Base-by-base conservation (phyloP, 805 yeast genomes). In the Kazachstania kunashirensis region DNA sequence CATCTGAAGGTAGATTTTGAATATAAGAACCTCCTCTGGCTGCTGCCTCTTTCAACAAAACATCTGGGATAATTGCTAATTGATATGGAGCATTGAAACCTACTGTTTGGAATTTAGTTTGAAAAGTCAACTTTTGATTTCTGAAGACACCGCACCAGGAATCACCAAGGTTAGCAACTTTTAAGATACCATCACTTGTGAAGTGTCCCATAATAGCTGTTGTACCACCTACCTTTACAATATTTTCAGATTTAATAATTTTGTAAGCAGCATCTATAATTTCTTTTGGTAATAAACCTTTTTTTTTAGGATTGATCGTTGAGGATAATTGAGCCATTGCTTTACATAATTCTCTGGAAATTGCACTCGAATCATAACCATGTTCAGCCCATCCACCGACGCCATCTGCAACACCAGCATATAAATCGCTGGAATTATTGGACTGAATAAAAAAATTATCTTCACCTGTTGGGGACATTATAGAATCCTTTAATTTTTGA, bases 301-400 rank as follows among this genome's bases (percentile, higher is more conserved):
- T 31, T 18, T 37, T 34, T 39, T 34, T 33, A 26, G 40, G 9
- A 23, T 42, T 21, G 15, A 34, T 20, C 6, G 44, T 44, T 14
- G 50, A 40, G 20, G 41, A 28, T 29, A 34, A 43, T 39, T 59
- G 52, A 14, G 69, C 66, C 52, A 84, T 67, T 3, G 73, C 65
- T 5, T 61, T 61, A 45, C 95, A 80, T 27, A 89, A 62, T 48
- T 84, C 92, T 47, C 94, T 68, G 28, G 92, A 78, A 41, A 89
- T 83, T 6, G 89, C 89, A 40, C 85, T 73, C 2, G 95, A 83
- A 56, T 89, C 96, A 49, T 76, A 81, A 0, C 96, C 96, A 32
- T 83, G 79, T 42, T 84, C 92, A 1, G 83, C 73, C 96, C 97
- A 89, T 3, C 97, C 97, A 12, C 97, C 97, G 4, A 92, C 97